Evolutionary conservation across 164 flowering plant genomes (phyloP), one percentile per base, ranked within the genome.

Genomic region (Berberis thunbergii): DNA sequence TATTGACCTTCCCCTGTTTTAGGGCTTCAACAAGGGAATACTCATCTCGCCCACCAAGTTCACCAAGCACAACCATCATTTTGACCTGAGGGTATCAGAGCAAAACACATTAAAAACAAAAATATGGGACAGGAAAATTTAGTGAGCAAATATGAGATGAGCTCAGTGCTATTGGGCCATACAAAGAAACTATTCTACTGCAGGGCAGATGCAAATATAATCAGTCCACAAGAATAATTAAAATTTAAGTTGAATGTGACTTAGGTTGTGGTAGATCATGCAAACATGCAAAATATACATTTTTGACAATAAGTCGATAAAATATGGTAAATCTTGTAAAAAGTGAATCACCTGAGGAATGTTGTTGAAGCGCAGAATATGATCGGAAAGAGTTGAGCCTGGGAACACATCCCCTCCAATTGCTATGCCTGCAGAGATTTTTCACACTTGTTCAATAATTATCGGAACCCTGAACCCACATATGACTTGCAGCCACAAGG

Each of bases 321-420:
- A 52, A 52, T 7, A 42, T 40, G 2, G n/a, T 11, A 26, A 26
- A 62, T 49, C 3, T 11, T 43, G 1, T 39, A 10, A 59, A 50
- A 59, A 42, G 55, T 6, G 26, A 53, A 61, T 39, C 81, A 89
- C 99, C 91, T 91, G 97, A 38, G 99, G 97, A 54, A 95, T 95
- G 77, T 89, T 91, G 82, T 88, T 91, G 64, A 95, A 95, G 58
- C 99, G 85, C 73, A 95, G 70, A 71, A 91, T 84, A 76, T 95
- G 97, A 71, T 95, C 97, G 66, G 97, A 95, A 54, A 95, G 94
- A 45, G 97, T 95, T 63, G 99, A 95, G 43, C 97, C 97, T 39
- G 99, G 99, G 75, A 95, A 95, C 58, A 95, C 99, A 83, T 95
- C 99, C 66, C 99, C 97, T 71, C 99, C 99, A 70, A 95, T 95